Conservation (phyloP, 768 basidiomycete species). For the Rhizopogon roseolus region DNA sequence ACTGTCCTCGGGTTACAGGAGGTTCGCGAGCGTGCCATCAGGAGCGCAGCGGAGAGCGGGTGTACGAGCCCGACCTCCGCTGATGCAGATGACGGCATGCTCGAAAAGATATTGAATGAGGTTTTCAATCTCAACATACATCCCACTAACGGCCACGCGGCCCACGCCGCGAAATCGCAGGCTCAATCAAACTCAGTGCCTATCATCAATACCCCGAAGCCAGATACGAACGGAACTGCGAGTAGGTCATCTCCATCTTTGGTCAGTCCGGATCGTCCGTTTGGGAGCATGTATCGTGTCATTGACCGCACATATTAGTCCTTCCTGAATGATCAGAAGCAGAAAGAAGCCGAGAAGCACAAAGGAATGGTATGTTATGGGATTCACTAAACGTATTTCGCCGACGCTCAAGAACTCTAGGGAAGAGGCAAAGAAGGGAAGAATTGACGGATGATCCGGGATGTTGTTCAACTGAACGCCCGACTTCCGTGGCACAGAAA, state of each 20-base stretch:
- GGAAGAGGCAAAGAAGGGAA: neutral
- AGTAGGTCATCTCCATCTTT: neutral
- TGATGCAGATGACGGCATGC: slow-evolving; percentile 19
- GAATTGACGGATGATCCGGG: neutral
- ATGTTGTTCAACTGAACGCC: neutral
- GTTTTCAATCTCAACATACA: slow-evolving; percentile 22
- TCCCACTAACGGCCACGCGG: neutral
- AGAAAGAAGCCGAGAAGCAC: neutral
- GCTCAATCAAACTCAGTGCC: neutral
- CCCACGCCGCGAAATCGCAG: neutral
- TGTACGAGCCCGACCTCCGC: slow-evolving; percentile 24
- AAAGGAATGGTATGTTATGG: neutral
- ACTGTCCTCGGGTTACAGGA: slow-evolving; percentile 48
- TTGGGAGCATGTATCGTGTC: too few relatives aligned
- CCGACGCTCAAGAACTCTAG: neutral
- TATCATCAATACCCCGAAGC: neutral
- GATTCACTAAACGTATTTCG: neutral
- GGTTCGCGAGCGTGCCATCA: slow-evolving; percentile 43
- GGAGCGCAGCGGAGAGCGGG: slow-evolving; percentile 28
- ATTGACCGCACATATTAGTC: neutral
- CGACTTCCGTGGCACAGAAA: neutral
- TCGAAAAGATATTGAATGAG: slow-evolving; percentile 24
- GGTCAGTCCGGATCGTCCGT: neutral
- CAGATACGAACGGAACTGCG: neutral
- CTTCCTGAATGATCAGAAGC: neutral